A percentile compares a stretch with the other conserved stretches of the same genome.
Evolutionary conservation across 176 grass and related monocot species (phyloP).

Genomic region (Triticum monococcum): DNA sequence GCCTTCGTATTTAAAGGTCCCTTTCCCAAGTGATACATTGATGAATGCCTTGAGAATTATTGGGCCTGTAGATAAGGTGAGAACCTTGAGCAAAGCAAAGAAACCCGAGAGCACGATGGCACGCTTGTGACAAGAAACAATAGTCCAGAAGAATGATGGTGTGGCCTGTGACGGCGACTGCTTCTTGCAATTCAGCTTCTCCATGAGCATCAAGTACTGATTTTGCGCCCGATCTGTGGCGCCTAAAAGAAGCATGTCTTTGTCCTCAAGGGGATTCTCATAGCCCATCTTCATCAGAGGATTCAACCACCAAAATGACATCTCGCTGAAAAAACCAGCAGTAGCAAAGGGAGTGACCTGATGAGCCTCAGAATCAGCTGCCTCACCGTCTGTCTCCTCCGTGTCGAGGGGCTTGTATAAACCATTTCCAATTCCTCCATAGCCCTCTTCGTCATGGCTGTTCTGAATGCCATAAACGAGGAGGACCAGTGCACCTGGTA

Average conservation of each 20-base stretch:
- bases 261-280: slow-evolving; percentile 77
- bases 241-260: slow-evolving; percentile 73
- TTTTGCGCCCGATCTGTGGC: slow-evolving; percentile 47
- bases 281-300: slow-evolving; percentile 77
- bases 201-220: slow-evolving; percentile 55
- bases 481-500: slow-evolving; percentile 47
- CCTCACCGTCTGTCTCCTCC: slow-evolving; percentile 17
- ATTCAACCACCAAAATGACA: slow-evolving; percentile 95
- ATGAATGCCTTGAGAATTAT: slow-evolving; percentile 80
- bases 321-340: slow-evolving; percentile 65
- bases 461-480: slow-evolving; percentile 32
- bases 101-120: slow-evolving; percentile 64
- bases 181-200: slow-evolving; percentile 48
- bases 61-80: slow-evolving; percentile 68
- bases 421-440: slow-evolving; percentile 19
- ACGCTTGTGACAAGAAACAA: slow-evolving; percentile 74
- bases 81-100: slow-evolving; percentile 76
- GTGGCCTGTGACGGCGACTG: slow-evolving; percentile 12
- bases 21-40: slow-evolving; percentile 65
- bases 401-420: slow-evolving; percentile 51
- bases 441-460: slow-evolving; percentile 1
- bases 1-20: slow-evolving; percentile 68
- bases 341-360: slow-evolving; percentile 56
- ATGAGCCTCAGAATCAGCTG: slow-evolving; percentile 20
- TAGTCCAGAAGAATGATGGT: slow-evolving; percentile 63